These are phyloP conservation scores for Paracoccidioides brasiliensis DNA, from an alignment of 2,329 filamentous ascomycete genomes.

Conservation along the genomic window DNA sequence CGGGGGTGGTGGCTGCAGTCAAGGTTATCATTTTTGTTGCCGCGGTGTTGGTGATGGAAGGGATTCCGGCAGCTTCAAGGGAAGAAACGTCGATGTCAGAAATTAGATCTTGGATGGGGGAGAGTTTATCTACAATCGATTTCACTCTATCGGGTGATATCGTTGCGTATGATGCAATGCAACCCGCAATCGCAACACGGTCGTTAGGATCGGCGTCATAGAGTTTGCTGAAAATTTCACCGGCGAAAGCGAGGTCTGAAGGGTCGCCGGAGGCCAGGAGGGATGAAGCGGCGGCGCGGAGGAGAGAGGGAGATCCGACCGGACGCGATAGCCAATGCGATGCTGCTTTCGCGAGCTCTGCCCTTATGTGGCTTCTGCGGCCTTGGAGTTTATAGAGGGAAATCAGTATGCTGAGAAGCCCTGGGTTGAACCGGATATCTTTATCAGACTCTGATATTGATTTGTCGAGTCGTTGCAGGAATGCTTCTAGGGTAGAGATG, in stretches of 20 bases:
- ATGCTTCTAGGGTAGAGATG: constrained; percentile 59
- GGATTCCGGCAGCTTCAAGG: constrained; percentile 34
- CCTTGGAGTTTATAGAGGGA: constrained; percentile 66
- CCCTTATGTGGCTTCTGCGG: constrained; percentile 56
- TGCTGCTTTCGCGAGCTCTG: constrained; percentile 66
- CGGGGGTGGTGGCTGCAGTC: constrained; percentile 20
- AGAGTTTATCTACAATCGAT: constrained; percentile 26
- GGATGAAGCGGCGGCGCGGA: constrained; percentile 70
- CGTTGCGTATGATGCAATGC: constrained; percentile 69
- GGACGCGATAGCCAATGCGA: constrained; percentile 62
- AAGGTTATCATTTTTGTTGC: constrained; percentile 19
- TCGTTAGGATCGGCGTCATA: constrained; percentile 52
- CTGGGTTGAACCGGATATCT: constrained; percentile 69
- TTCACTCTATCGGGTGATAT: constrained; percentile 26
- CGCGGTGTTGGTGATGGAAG: constrained; percentile 16
- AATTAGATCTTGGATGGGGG: constrained; percentile 29
- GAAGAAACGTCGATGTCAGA: constrained; percentile 30
- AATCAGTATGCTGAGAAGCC: constrained; percentile 66
- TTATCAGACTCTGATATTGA: constrained; percentile 43
- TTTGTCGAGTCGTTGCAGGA: constrained; percentile 58
- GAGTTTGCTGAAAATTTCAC: constrained; percentile 65
- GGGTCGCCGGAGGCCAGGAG: constrained; percentile 61
- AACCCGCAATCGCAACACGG: constrained; percentile 59
- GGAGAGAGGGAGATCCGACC: constrained; percentile 48
- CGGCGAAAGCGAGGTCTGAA: constrained; percentile 56